A percentile compares a stretch with the other conserved stretches of the same genome.
These are phyloP conservation scores for Thalassiosira hispida DNA, from an alignment of 352 stramenopile species.

Conservation along the genomic window DNA sequence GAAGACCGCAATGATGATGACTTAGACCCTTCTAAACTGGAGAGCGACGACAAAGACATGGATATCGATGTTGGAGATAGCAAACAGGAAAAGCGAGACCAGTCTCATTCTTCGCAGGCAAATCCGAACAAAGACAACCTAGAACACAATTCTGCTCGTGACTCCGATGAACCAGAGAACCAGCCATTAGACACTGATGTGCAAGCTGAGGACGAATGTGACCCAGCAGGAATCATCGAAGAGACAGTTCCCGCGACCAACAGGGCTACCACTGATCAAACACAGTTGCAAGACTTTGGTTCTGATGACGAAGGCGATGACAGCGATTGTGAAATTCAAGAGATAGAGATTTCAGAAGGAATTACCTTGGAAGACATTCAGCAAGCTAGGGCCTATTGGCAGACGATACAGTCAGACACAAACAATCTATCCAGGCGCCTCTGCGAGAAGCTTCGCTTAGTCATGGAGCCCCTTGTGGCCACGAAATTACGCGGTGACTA, in stretches of 20 bases:
- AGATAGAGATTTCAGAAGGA: conserved; percentile 81
- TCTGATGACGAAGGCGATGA: conserved; percentile 29
- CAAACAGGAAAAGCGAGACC: conserved; percentile 65
- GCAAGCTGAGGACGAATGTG: conserved; percentile 61
- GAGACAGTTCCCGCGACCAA: conserved; percentile 69
- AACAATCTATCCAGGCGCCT: conserved; percentile 91
- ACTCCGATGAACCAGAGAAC: conserved; percentile 44
- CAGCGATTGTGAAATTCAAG: conserved; percentile 52
- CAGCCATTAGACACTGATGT: conserved; percentile 34
- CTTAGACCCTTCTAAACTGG: conserved; percentile 78
- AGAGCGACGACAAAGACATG: conserved; percentile 69
- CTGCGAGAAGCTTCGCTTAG: conserved; percentile 97
- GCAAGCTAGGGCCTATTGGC: conserved; percentile 86
- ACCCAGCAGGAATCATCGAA: conserved; percentile 70
- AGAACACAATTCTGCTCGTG: conserved; percentile 49
- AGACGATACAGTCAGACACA: conserved; percentile 92
- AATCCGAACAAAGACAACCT: conserved; percentile 71
- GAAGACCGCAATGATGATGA: conserved; percentile 67
- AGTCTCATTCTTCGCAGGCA: conserved; percentile 30
- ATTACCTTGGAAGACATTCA: conserved; percentile 55
- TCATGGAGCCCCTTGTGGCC: conserved; percentile 97
- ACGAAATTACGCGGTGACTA: conserved; percentile 99
- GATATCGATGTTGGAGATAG: conserved; percentile 59
- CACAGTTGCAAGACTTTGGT: conserved; percentile 75
- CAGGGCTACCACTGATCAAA: conserved; percentile 63